Evolutionary conservation across 1,284 basidiomycete genomes (phyloP), one percentile per base, ranked within the genome.

Genomic region (Cystobasidium sp.): DNA sequence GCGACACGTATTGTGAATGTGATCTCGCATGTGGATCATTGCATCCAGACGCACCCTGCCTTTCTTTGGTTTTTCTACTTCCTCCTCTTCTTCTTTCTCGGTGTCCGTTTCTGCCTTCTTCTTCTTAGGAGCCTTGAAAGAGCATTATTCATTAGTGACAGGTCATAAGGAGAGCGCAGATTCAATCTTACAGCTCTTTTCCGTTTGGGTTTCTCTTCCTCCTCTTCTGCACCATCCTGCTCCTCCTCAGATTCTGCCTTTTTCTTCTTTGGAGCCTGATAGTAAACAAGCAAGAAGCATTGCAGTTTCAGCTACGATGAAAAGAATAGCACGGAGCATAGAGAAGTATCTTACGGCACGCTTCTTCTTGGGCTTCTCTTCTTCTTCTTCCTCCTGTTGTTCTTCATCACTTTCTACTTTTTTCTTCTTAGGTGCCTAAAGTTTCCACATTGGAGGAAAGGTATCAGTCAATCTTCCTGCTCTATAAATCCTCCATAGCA

Each of bases 161-260:
- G 22, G 31, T 37, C 10, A 62, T 20, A 46, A 8, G n/a, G 16
- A 2, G 8, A 8, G 59, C 16, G 22, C 22, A 31, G 12, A 1
- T 3, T 20, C 10, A n/a, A 9, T 4, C 59, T 18, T 43, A 31
- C 47, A 71, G 61, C 74, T 62, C 49, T 70, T 73, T 24, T 69
- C 53, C 9, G 59, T 61, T 77, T 77, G 46, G 77, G 77, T 71
- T 76, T 76, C 18, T 78, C 75, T 41, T 71, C 74, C n/a, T 53
- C 44, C 46, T 68, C 64, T 43, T 65, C 75, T 53, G 68, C 58
- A 24, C 55, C 69, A n/a, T 75, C 49, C 47, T 73, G 53, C 37
- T 44, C 43, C 22, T 59, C 74, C 37, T 39, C 76, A 39, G 52
- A 58, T 41, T 62, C 72, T 7, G 74, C 74, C 14, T 73, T 74